Percentiles rank a stretch among this genome's conserved stretches.
Conservation (phyloP, 257 asterid species). For the Vinca minor region DNA sequence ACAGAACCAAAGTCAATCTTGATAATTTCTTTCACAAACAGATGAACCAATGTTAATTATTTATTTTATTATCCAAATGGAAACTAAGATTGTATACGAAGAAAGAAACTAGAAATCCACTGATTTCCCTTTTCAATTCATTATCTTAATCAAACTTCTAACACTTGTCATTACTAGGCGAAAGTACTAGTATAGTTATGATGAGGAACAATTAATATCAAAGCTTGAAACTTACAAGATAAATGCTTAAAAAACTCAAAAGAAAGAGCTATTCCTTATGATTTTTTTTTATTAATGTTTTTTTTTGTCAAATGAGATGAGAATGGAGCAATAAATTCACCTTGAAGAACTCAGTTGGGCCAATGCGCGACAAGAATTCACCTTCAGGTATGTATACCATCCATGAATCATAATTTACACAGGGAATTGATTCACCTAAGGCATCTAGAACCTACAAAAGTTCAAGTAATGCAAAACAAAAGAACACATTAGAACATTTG, state of each 20-base stretch:
- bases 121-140: neutral
- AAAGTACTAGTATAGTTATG: neutral
- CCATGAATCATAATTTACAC: slow-evolving; percentile 79
- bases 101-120: neutral
- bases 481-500: too few relatives aligned
- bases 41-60: neutral
- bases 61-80: neutral
- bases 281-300: too few relatives aligned
- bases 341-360: slow-evolving; percentile 90
- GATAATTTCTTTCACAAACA: neutral
- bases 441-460: slow-evolving; percentile 85
- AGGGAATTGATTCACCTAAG: slow-evolving; percentile 68
- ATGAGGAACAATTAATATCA: neutral
- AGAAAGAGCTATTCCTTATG: neutral
- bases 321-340: slow-evolving; percentile 25
- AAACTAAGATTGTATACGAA: neutral
- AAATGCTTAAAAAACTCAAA: neutral
- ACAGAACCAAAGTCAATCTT: neutral
- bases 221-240: neutral
- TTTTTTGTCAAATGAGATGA: slow-evolving; percentile 19
- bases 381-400: slow-evolving; percentile 95
- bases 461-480: neutral
- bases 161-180: neutral
- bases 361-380: slow-evolving; percentile 92
- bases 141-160: neutral